Evolutionary conservation across 805 yeast species (phyloP), one percentile per base, ranked within the genome.

Genomic region (Wickerhamia fluorescens): DNA sequence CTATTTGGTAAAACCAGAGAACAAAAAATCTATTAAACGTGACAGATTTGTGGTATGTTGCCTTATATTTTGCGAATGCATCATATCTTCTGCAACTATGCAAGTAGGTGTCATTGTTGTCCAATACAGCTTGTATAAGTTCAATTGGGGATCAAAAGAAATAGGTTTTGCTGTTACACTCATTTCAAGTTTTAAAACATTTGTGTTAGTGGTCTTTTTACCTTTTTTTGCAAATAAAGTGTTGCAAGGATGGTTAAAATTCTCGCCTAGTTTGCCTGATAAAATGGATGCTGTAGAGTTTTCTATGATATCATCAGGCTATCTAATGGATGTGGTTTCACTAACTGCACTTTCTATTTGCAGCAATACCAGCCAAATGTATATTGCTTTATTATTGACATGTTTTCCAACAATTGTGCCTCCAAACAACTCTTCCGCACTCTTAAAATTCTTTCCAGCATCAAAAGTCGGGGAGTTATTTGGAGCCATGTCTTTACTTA

Each of bases 401-500:
- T 17, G 34, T 4, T 10, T 27, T 12, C 71, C 75, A 2, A 58
- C 74, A 0, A 31, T 74, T 4, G 61, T 66, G 1, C 57, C 72
- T 1, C 89, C 92, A 1, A 62, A 78, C 0, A 36, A 78, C 4
- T 78, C 74, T 41, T 63, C 79, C 0, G 41, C 81, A 1, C 52
- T 79, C 6, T 62, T 76, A 29, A 81, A 81, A 45, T 74, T 77
- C 47, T 70, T 65, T 36, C 71, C 73, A 2, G 71, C 72, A 20
- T 62, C 68, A 5, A 66, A 67, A 34, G 65, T 73, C 4, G 92
- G 92, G 10, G 85, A 79, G 49, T 59, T 77, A 13, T 80, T 80
- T 53, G 87, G 88, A 8, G 84, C 80, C 1, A 48, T 78, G 23
- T 72, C 84, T 0, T 47, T 81, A 27, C 46, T 78, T 9, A 71